Evolutionary conservation across 2,329 filamentous ascomycete genomes (phyloP).

Genomic region (Penicillium olsonii): DNA sequence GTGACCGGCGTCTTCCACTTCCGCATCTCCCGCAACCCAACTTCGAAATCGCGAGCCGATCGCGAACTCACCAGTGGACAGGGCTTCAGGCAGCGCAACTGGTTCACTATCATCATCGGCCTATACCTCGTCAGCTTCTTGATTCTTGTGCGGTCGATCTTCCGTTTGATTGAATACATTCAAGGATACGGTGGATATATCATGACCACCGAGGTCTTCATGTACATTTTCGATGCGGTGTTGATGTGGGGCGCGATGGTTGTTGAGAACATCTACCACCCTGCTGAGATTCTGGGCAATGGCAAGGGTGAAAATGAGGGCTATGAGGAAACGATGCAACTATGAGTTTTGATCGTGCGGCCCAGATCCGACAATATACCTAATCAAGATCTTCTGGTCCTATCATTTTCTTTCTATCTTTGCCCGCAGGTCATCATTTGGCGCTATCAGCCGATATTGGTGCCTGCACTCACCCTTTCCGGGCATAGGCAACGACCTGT

Average conservation of each 20-base stretch:
- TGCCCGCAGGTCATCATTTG: no score
- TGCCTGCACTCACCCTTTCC: no score
- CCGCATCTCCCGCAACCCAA: constrained; percentile 35
- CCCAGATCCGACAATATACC: no score
- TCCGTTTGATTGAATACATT: constrained; percentile 31
- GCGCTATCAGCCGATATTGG: no score
- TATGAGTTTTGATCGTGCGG: constrained; percentile 1
- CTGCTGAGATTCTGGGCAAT: constrained; percentile 21
- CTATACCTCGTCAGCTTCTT: constrained; percentile 23
- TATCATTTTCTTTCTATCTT: no score
- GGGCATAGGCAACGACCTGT: no score
- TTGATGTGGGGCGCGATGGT: constrained; percentile 31
- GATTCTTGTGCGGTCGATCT: constrained; percentile 30
- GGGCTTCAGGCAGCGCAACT: constrained; percentile 22
- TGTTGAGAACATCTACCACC: constrained; percentile 24
- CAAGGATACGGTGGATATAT: constrained; percentile 30
- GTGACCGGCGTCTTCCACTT: constrained; percentile 54
- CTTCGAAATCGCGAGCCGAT: constrained; percentile 14
- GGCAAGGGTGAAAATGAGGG: constrained; percentile 12
- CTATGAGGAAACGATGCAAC: constrained; percentile 9
- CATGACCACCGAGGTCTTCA: constrained; percentile 29
- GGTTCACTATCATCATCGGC: constrained; percentile 19
- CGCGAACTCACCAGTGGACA: constrained; percentile 1
- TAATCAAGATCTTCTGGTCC: no score
- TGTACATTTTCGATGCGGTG: constrained; percentile 32